Evolutionary conservation across 1,139 yeast species (phyloP).

Genomic region (Yamadazyma spencermartinsiae): DNA sequence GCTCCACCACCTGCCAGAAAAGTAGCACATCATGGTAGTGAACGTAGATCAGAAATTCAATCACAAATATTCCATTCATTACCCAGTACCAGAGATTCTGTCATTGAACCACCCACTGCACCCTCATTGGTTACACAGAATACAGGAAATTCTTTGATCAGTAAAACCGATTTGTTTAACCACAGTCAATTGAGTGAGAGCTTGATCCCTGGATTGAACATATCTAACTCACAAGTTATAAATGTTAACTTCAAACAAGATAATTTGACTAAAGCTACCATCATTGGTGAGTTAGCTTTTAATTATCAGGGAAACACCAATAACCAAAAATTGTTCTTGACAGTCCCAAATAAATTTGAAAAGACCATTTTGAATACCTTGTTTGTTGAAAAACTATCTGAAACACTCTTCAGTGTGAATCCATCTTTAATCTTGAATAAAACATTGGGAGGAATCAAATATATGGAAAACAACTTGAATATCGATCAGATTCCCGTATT

Average conservation of each 20-base stretch:
- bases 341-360: slow-evolving; percentile 34
- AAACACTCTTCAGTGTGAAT: slow-evolving; percentile 28
- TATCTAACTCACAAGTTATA: slow-evolving; percentile 79
- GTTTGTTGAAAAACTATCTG: slow-evolving; percentile 37
- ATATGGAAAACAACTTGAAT: slow-evolving; percentile 43
- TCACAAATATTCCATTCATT: slow-evolving; percentile 56
- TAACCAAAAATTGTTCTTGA: slow-evolving; percentile 22
- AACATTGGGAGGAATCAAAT: slow-evolving; percentile 75
- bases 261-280: slow-evolving; percentile 52
- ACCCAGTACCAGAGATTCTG: slow-evolving; percentile 43
- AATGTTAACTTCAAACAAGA: slow-evolving; percentile 76
- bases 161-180: slow-evolving; percentile 29
- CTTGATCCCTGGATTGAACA: slow-evolving; percentile 64
- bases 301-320: slow-evolving; percentile 46
- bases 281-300: slow-evolving; percentile 79
- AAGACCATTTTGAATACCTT: slow-evolving; percentile 44
- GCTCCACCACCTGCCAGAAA: slow-evolving; percentile 80
- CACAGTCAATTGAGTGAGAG: slow-evolving; percentile 43
- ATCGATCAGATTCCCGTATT: slow-evolving; percentile 59
- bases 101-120: slow-evolving; percentile 18
- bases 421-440: slow-evolving; percentile 47
- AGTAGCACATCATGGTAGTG: slow-evolving; percentile 29
- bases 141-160: slow-evolving; percentile 36
- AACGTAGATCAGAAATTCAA: slow-evolving; percentile 16
- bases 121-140: slow-evolving; percentile 25